Percentiles rank a stretch among this genome's conserved stretches.
Conservation (phyloP, 495 filamentous ascomycete species). For the Daldinia loculata region DNA sequence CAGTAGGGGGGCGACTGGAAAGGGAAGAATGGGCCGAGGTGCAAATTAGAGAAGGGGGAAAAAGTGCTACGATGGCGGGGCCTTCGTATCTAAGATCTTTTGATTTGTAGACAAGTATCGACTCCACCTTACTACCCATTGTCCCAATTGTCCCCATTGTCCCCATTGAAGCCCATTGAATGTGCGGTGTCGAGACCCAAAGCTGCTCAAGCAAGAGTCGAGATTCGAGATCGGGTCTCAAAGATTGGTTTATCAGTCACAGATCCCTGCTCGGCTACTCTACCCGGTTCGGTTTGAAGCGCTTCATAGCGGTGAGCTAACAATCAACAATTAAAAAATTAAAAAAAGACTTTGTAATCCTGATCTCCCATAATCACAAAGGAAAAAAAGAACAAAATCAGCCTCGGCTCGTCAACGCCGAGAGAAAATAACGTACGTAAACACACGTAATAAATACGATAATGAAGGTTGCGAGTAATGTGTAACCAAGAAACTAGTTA, state of each 20-base stretch:
- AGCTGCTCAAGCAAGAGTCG: neutral
- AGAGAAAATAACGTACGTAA: slow-evolving; percentile 4
- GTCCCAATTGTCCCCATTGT: neutral
- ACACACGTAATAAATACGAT: neutral
- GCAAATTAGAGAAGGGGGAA: slow-evolving; percentile 26
- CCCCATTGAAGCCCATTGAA: neutral
- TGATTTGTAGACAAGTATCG: neutral
- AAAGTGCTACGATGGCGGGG: slow-evolving; percentile 26
- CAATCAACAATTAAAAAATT: slow-evolving; percentile 2
- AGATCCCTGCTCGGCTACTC: neutral
- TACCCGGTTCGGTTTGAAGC: slow-evolving; percentile 16
- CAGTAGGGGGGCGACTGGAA: slow-evolving; percentile 7
- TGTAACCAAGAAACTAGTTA: neutral
- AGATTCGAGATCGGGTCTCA: slow-evolving; percentile 21
- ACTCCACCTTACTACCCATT: slow-evolving; percentile 1
- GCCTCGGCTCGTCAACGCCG: slow-evolving; percentile 17
- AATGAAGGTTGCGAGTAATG: slow-evolving; percentile 5
- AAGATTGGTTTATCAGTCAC: slow-evolving; percentile 2
- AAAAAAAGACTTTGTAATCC: slow-evolving; percentile 6
- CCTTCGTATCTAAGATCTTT: slow-evolving; percentile 33
- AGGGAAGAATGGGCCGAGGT: slow-evolving; percentile 24
- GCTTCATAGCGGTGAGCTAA: slow-evolving; percentile 15
- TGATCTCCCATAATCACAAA: slow-evolving; percentile 14
- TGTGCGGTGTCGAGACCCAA: slow-evolving; percentile 4
- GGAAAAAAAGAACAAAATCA: neutral